Evolutionary conservation across 2,329 filamentous ascomycete species (phyloP), one percentile per base, ranked within the genome.

Genomic region (Lanzia echinophila): DNA sequence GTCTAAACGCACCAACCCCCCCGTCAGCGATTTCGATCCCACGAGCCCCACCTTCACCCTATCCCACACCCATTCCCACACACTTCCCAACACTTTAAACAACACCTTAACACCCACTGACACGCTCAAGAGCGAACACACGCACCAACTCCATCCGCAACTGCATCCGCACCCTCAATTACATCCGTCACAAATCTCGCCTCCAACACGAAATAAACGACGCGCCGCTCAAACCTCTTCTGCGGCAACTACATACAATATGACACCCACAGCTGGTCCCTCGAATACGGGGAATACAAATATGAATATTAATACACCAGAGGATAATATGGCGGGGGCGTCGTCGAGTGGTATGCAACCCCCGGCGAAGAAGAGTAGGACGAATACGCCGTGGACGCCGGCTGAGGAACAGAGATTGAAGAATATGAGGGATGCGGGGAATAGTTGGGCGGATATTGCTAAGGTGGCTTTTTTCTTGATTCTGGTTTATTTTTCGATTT

Each of bases 361-460:
- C 1, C 82, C 83, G 6, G 76, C 81, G 46, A 99, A 97, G 76
- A 96, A 96, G 75, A 94, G 90, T 65, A 81, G 94, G 57, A 97
- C 94, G n/a, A 99, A 99, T 69, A 99, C 94, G 2, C 94, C 94
- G 0, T 99, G 94, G 94, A 96, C 91, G 2, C 89, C 92, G 2
- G 88, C 88, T 33, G 94, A 99, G 70, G 94, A 99, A 72, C 83
- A 92, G 68, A 79, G 90, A 44, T 75, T 99, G 63, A 97, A 97
- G 77, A 83, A 86, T 62, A 95, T 99, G 90, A 82, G 94, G 65
- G 94, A 97, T 71, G 82, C 86, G 1, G 91, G 92, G 11, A 91
- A 88, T 64, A 96, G 88, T 67, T 99, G 94, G 94, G 95, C 90
- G 47, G 94, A 97, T 67, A 99, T 99, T 67, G 94, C 92, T 63